Evolutionary conservation across 2,329 filamentous ascomycete genomes (phyloP).

Genomic region (Raffaelea ambrosiae): DNA sequence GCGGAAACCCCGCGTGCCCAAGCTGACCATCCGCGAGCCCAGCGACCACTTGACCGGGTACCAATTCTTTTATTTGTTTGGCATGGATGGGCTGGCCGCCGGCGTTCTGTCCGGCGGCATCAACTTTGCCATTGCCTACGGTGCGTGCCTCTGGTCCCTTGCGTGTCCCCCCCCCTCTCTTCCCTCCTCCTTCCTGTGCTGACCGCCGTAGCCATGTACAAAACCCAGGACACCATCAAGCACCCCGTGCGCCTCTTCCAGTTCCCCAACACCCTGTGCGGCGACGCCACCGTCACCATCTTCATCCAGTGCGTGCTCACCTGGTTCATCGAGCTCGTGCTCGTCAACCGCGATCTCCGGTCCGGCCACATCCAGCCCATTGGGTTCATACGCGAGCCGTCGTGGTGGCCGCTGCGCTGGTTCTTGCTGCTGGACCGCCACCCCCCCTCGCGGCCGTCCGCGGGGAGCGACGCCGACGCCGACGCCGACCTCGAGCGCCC

Average conservation of each 20-base stretch:
- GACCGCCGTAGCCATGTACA: conserved; percentile 38
- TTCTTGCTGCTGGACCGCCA: conserved; percentile 31
- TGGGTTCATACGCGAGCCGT: conserved; percentile 31
- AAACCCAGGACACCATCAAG: conserved; percentile 22
- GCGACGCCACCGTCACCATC: conserved; percentile 42
- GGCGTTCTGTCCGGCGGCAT: conserved; percentile 39
- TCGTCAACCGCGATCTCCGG: conserved; percentile 39
- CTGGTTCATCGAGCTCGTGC: conserved; percentile 38
- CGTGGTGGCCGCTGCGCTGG: conserved; percentile 27
- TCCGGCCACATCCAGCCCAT: conserved; percentile 36
- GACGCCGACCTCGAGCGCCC: conserved; percentile 1
- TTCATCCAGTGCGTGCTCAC: conserved; percentile 41
- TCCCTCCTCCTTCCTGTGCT: conserved; percentile 1
- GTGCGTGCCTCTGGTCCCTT: conserved; percentile 20
- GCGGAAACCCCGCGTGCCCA: conserved; percentile 7
- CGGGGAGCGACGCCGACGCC: background rate
- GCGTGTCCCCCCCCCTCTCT: background rate
- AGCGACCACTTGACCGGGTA: conserved; percentile 30
- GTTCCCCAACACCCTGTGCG: conserved; percentile 42
- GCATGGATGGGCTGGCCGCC: conserved; percentile 37
- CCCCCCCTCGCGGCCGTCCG: background rate
- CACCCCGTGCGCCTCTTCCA: conserved; percentile 37
- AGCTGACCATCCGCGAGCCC: conserved; percentile 20
- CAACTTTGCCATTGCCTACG: conserved; percentile 44
- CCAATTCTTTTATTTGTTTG: conserved; percentile 40